Base-by-base conservation (phyloP, 139 green algal genomes). In the Desmodesmus armatus region DNA sequence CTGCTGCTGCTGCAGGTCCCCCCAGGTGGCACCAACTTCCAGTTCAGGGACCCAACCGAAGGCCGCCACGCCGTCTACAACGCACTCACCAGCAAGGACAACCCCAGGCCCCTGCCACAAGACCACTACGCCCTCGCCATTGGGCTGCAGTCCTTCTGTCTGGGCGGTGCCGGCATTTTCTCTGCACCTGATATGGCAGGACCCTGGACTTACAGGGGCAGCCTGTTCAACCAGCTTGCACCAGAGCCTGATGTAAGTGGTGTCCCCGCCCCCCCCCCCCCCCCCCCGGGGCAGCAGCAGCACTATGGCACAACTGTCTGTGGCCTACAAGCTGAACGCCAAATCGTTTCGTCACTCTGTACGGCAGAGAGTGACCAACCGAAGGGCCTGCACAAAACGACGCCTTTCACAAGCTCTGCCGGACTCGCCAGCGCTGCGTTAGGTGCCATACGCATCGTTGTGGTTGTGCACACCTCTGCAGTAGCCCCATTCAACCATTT, bases 31-130 rank as follows among this genome's bases (percentile, higher is more conserved):
- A 86, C 27, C 51, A 86, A 86, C 80, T 80, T 58, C 53, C 80
- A 86, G 69, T 80, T 86, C 35, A 39, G 80, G 0, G 80, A 86
- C 39, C 69, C 80, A 0, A 86, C 80, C n/a, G 78, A 84, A n/a
- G 78, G 41, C 2, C 58, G 55, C 4, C 49, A 84, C n/a, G 63
- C 41, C 19, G 43, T 84, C 5, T 84, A 63, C 62, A 60, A 55
- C 1, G 78, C 78, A 2, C 62, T 84, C 15, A 84, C 78, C 31
- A 74, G 33, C 3, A 25, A 3, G 15, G 27, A 0, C 1, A 84
- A 84, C 62, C 62, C 62, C 33, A 23, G 33, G 5, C 78, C 78
- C 1, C 70, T 80, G 80, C 67, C 67, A 9, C 39, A 70, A 6
- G n/a, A 25, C 7, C 37, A 55, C n/a, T 86, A 73, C 73, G 80